phyloP scores from a whole-genome alignment of 345 rosid genomes.

The Populus pruinosa region DNA sequence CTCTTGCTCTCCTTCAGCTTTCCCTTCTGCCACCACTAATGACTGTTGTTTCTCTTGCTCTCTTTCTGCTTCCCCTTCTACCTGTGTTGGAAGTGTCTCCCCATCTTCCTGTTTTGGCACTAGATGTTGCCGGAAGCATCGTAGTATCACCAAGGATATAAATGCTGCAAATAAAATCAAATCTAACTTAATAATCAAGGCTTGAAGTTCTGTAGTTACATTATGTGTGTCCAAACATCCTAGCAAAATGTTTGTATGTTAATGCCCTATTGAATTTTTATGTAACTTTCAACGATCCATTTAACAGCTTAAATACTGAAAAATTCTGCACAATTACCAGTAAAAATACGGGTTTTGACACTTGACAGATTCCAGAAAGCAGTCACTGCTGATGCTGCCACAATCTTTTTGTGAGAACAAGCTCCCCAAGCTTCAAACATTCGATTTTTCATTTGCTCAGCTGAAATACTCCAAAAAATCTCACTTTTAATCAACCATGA shows the following conservation, averaged over 20 bases:
- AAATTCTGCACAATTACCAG: slow-evolving; percentile 37
- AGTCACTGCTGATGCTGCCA: slow-evolving; percentile 66
- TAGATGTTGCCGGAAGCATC: slow-evolving; percentile 54
- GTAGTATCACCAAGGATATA: slow-evolving; percentile 63
- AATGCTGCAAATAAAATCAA: slow-evolving; percentile 52
- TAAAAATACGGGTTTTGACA: slow-evolving; percentile 68
- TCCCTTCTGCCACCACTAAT: slow-evolving; percentile 39
- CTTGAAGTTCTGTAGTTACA: not conserved
- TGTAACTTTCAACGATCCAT: not conserved
- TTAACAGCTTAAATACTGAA: not conserved
- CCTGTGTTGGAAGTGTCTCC: slow-evolving; percentile 24
- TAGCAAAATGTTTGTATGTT: not conserved
- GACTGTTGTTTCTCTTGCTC: slow-evolving; percentile 36
- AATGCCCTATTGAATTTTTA: not conserved
- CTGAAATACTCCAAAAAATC: slow-evolving; percentile 31
- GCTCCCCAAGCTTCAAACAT: slow-evolving; percentile 61
- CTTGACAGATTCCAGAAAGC: slow-evolving; percentile 93
- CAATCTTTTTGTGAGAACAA: slow-evolving; percentile 85
- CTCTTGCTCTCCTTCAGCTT: slow-evolving; percentile 23
- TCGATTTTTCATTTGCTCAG: slow-evolving; percentile 41
- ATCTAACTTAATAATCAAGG: not conserved
- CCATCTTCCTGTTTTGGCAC: slow-evolving; percentile 32
- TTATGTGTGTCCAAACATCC: too few species aligned
- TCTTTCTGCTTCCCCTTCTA: slow-evolving; percentile 29
- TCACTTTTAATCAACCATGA: slow-evolving; percentile 8